phyloP scores from a whole-genome alignment of 2,329 filamentous ascomycete genomes.

The Trichothecium roseum region DNA sequence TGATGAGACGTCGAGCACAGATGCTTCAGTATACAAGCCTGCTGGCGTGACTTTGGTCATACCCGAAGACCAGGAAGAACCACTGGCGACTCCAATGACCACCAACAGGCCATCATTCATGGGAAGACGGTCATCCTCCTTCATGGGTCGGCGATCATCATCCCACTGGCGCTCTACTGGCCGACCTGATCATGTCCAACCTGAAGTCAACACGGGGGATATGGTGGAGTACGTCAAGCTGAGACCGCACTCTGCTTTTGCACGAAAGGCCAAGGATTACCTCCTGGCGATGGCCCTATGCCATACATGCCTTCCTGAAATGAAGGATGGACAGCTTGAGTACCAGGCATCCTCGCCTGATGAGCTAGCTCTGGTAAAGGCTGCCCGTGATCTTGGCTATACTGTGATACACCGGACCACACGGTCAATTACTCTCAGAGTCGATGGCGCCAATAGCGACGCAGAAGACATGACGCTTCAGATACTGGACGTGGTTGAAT shows the following conservation, averaged over 20 bases:
- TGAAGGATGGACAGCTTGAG: slow-evolving; percentile 58
- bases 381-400: slow-evolving; percentile 78
- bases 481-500: slow-evolving; percentile 80
- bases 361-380: slow-evolving; percentile 74
- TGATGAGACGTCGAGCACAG: slow-evolving; percentile 12
- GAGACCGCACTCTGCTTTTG: slow-evolving; percentile 67
- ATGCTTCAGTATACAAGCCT: slow-evolving; percentile 16
- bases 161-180: slow-evolving; percentile 39
- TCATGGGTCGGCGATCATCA: slow-evolving; percentile 30
- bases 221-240: slow-evolving; percentile 68
- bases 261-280: slow-evolving; percentile 70
- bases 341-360: slow-evolving; percentile 89
- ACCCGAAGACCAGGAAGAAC: slow-evolving; percentile 15
- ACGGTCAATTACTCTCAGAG: slow-evolving; percentile 49
- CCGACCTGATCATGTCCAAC: slow-evolving; percentile 38
- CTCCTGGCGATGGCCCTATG: slow-evolving; percentile 78
- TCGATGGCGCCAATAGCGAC: slow-evolving; percentile 25
- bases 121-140: slow-evolving; percentile 12
- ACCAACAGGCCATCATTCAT: slow-evolving; percentile 19
- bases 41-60: slow-evolving; percentile 18
- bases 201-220: slow-evolving; percentile 57
- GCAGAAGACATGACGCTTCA: slow-evolving; percentile 56
- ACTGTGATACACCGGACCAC: slow-evolving; percentile 65
- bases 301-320: slow-evolving; percentile 82
- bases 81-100: slow-evolving; percentile 13